phyloP scores from a whole-genome alignment of 2,329 filamentous ascomycete genomes.

The Juglanconis oblonga region DNA sequence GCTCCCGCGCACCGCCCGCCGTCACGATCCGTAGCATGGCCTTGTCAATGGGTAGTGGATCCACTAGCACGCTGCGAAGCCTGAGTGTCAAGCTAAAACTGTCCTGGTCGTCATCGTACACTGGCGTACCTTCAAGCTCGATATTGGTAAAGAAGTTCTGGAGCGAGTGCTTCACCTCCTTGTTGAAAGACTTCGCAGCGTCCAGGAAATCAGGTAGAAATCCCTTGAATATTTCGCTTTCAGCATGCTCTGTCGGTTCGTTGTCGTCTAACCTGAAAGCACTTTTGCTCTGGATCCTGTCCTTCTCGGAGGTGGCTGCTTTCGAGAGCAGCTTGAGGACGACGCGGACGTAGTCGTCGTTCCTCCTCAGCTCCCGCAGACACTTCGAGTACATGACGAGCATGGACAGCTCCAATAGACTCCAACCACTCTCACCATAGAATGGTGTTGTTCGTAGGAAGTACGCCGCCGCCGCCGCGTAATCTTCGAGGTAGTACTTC shows the following conservation, averaged over 20 bases:
- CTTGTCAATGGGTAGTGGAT: conserved; percentile 64
- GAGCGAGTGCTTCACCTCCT: conserved; percentile 66
- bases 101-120: conserved; percentile 69
- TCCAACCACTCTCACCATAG: conserved; percentile 78
- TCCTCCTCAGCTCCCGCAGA: conserved; percentile 70
- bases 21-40: conserved; percentile 63
- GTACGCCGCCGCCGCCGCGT: conserved; percentile 68
- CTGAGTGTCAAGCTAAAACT: conserved; percentile 69
- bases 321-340: conserved; percentile 73
- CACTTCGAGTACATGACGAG: conserved; percentile 83
- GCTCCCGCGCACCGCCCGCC: conserved; percentile 57
- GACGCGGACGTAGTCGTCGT: conserved; percentile 76
- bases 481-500: conserved; percentile 75
- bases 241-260: conserved; percentile 26
- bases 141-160: conserved; percentile 71
- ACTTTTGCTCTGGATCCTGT: conserved; percentile 40
- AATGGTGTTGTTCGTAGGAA: conserved; percentile 77
- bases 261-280: conserved; percentile 29
- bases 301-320: conserved; percentile 53
- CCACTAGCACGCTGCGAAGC: conserved; percentile 69
- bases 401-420: conserved; percentile 75
- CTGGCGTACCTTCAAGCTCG: conserved; percentile 63
- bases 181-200: conserved; percentile 41
- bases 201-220: conserved; percentile 46
- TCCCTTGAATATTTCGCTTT: conserved; percentile 41